A percentile compares a stretch with the other conserved stretches of the same genome.
These are phyloP conservation scores for Rosa chinensis DNA, from an alignment of 306 rosid genomes.

Conservation along the genomic window DNA sequence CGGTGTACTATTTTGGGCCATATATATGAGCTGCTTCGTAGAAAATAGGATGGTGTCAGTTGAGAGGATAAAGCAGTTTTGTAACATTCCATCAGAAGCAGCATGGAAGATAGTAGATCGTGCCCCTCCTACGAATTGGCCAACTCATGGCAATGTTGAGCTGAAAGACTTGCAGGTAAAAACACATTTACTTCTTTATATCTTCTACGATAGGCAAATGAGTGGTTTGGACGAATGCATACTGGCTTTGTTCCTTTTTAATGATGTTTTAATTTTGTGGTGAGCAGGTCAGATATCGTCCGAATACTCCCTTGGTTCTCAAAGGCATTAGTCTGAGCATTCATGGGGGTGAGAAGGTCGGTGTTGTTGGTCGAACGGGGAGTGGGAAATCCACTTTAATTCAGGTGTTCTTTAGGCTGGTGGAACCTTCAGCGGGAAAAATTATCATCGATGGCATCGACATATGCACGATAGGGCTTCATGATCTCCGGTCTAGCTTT, in stretches of 20 bases:
- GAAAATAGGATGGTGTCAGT: conserved; percentile 98
- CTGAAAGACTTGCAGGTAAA: conserved; percentile 78
- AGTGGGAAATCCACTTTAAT: conserved; percentile 92
- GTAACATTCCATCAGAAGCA: conserved; percentile 78
- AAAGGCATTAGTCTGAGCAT: conserved; percentile 84
- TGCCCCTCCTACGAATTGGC: conserved; percentile 81
- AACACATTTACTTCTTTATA: background rate
- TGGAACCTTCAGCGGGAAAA: conserved; percentile 88
- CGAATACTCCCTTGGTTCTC: conserved; percentile 86
- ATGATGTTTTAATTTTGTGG: conserved; percentile 10
- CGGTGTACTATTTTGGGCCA: conserved; percentile 65
- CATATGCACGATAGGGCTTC: conserved; percentile 72
- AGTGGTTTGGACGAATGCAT: background rate
- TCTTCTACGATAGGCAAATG: conserved; percentile 1
- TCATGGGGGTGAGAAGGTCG: conserved; percentile 84
- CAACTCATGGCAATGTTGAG: conserved; percentile 72
- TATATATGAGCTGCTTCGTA: conserved; percentile 83
- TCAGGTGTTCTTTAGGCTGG: conserved; percentile 93
- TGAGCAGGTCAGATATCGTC: conserved; percentile 83
- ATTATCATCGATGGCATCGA: conserved; percentile 84
- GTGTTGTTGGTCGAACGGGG: conserved; percentile 93
- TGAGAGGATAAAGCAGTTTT: conserved; percentile 86
- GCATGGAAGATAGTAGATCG: conserved; percentile 63
- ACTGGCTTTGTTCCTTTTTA: background rate
- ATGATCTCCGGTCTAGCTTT: conserved; percentile 86